Percentiles rank a stretch among this genome's conserved stretches.
phyloP scores from a whole-genome alignment of 345 rosid species.

The Lepidium didymum region DNA sequence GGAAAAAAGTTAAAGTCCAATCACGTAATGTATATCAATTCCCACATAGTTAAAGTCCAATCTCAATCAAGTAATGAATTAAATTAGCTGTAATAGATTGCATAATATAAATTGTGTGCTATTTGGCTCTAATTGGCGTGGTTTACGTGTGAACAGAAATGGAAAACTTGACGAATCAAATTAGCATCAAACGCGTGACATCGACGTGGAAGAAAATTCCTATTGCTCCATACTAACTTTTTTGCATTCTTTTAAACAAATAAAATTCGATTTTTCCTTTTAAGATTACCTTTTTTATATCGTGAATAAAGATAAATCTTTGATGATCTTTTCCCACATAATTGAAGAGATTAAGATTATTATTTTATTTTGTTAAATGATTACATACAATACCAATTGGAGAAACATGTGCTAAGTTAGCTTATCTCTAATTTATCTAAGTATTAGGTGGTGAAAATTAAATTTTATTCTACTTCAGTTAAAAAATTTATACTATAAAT shows the following conservation, averaged over 20 bases:
- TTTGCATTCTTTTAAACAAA: not conserved
- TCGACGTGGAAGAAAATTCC: conserved; percentile 4
- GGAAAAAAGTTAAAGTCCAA: no score
- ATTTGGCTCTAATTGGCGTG: conserved; percentile 11
- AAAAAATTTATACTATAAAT: no score
- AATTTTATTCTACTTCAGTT: no score
- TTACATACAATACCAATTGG: not conserved
- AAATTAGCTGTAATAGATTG: not conserved
- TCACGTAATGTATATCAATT: not conserved
- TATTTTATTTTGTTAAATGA: not conserved
- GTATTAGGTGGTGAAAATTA: no score
- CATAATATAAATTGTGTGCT: not conserved
- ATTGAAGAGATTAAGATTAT: not conserved
- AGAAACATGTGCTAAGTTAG: no score
- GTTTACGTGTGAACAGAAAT: conserved; percentile 21
- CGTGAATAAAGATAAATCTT: not conserved
- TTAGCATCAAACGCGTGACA: conserved; percentile 10
- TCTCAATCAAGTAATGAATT: not conserved
- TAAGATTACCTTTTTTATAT: not conserved
- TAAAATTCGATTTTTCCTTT: not conserved
- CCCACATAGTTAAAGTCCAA: not conserved
- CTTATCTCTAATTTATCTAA: no score
- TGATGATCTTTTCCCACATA: not conserved
- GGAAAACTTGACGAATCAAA: conserved; percentile 21
- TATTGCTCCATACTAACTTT: not conserved